Conservation (phyloP, 2,329 filamentous ascomycete species). For the Pseudopithomyces chartarum region DNA sequence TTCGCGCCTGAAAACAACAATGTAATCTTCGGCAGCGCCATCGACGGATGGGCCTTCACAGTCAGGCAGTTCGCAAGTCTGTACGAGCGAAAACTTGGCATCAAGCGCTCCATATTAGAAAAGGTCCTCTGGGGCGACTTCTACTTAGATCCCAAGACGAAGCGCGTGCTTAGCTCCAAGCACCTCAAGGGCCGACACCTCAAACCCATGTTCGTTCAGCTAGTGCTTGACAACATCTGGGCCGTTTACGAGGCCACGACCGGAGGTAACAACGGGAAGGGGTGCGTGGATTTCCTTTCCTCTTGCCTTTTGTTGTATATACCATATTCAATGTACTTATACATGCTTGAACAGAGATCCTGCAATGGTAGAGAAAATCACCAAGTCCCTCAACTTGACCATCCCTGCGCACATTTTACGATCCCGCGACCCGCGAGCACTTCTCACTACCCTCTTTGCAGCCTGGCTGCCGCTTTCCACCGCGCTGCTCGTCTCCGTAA, state of each 20-base stretch:
- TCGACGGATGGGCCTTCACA: slow-evolving; percentile 99
- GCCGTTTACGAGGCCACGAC: slow-evolving; percentile 90
- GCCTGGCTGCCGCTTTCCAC: slow-evolving; percentile 93
- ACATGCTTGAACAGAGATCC: slow-evolving; percentile 64
- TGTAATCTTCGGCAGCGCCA: slow-evolving; percentile 96
- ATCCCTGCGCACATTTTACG: slow-evolving; percentile 84
- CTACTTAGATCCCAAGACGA: slow-evolving; percentile 96
- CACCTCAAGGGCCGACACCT: slow-evolving; percentile 89
- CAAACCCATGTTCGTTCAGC: slow-evolving; percentile 96
- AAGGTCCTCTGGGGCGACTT: slow-evolving; percentile 97
- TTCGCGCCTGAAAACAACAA: slow-evolving; percentile 99
- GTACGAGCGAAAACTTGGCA: slow-evolving; percentile 96
- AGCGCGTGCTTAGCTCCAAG: slow-evolving; percentile 86
- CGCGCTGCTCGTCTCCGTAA: slow-evolving; percentile 88
- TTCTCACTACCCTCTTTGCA: slow-evolving; percentile 85
- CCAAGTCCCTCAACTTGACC: slow-evolving; percentile 83
- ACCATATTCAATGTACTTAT: slow-evolving; percentile 48
- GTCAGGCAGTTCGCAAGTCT: slow-evolving; percentile 89
- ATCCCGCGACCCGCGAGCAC: slow-evolving; percentile 79
- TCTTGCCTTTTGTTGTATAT: slow-evolving; percentile 38
- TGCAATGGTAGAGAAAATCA: slow-evolving; percentile 86
- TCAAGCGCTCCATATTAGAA: slow-evolving; percentile 85
- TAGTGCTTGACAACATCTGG: slow-evolving; percentile 96
- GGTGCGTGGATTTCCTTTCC: slow-evolving; percentile 61
- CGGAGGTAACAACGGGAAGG: slow-evolving; percentile 79